Percentiles rank a stretch among this genome's conserved stretches.
Evolutionary conservation across 305 asterid species (phyloP).

Genomic region (Caryopteris hybrid): DNA sequence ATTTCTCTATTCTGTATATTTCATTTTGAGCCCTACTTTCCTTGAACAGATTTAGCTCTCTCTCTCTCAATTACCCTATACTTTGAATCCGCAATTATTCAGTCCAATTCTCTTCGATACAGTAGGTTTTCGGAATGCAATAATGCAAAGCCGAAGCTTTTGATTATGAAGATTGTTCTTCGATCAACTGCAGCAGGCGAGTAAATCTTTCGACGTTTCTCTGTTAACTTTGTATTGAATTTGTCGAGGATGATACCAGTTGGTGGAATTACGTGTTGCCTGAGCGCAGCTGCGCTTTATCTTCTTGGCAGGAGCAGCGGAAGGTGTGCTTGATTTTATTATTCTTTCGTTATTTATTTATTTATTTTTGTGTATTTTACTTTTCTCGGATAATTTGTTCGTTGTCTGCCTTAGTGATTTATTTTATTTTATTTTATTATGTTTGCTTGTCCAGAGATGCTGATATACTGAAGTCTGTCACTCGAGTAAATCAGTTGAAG

Average conservation of each 20-base stretch:
- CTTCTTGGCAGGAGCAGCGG: conserved; percentile 97
- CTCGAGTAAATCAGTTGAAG: conserved; percentile 88
- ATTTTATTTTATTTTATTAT: background rate
- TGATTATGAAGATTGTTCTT: background rate
- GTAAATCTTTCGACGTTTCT: background rate
- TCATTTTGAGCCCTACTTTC: too few relatives aligned
- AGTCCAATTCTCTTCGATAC: background rate
- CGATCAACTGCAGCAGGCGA: background rate
- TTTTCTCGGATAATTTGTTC: background rate
- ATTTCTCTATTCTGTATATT: background rate
- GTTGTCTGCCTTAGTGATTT: background rate
- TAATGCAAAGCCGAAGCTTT: conserved; percentile 5
- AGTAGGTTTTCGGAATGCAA: conserved; percentile 8
- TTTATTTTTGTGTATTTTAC: background rate
- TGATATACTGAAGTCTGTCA: conserved; percentile 72
- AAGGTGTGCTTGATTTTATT: conserved; percentile 39
- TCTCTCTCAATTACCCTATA: background rate
- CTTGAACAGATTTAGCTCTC: background rate
- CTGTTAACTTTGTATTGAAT: background rate
- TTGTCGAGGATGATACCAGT: conserved; percentile 66
- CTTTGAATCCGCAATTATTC: background rate
- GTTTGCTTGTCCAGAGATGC: conserved; percentile 59
- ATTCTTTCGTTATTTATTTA: background rate
- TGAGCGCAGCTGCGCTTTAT: conserved; percentile 94
- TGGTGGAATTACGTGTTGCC: conserved; percentile 86